These are phyloP conservation scores for Trichosanthes truncata DNA, from an alignment of 306 rosid species.

Conservation along the genomic window DNA sequence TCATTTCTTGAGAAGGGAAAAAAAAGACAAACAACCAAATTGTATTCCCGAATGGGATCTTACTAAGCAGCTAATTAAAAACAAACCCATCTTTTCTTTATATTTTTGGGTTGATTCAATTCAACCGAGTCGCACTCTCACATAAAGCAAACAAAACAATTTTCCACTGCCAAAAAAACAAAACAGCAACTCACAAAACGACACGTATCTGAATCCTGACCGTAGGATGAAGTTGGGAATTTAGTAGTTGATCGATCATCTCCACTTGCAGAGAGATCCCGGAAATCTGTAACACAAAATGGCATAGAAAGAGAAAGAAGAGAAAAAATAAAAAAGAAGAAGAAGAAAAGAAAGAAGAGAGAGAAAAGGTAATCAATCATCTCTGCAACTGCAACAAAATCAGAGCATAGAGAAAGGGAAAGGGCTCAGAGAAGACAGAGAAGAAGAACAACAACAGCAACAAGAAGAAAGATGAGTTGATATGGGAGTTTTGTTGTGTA, in stretches of 20 bases:
- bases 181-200: neutral
- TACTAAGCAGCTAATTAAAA: neutral
- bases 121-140: neutral
- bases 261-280: neutral
- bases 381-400: constrained; percentile 8
- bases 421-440: neutral
- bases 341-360: neutral
- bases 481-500: neutral
- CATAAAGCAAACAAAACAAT: neutral
- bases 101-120: neutral
- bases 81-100: neutral
- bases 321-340: neutral
- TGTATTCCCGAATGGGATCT: neutral
- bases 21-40: too few relatives aligned
- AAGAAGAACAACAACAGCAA: neutral
- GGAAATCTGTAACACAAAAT: neutral
- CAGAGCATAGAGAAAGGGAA: constrained; percentile 11
- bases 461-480: neutral
- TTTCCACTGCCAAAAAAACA: neutral
- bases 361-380: neutral
- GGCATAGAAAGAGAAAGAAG: neutral
- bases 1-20: too few relatives aligned
- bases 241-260: neutral
- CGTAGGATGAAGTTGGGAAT: neutral
- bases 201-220: neutral